These are phyloP conservation scores for Trametes cinnabarina DNA, from an alignment of 768 basidiomycete species.

Conservation along the genomic window DNA sequence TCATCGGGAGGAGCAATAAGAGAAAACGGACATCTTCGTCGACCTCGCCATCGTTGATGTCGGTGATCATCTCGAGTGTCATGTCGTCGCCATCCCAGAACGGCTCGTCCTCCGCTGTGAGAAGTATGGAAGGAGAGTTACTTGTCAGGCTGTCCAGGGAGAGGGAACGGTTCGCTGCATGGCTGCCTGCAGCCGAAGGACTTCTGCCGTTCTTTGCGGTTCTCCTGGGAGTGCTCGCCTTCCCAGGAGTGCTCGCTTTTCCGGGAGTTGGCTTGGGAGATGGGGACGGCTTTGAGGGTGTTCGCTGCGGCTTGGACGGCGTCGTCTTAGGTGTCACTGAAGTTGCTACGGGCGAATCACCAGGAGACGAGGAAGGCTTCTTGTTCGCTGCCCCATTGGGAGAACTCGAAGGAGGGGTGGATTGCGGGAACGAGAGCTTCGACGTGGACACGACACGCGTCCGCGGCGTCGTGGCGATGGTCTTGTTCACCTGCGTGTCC, in stretches of 20 bases:
- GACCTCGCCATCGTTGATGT: constrained; percentile 66
- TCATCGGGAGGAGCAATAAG: too few relatives aligned
- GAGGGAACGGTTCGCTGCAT: constrained; percentile 6
- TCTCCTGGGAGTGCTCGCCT: constrained; percentile 12
- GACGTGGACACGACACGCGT: constrained; percentile 25
- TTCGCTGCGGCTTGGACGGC: constrained; percentile 20
- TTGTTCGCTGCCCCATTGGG: constrained; percentile 1
- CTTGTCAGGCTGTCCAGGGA: constrained; percentile 17
- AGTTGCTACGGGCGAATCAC: constrained; percentile 5
- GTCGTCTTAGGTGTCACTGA: constrained; percentile 18
- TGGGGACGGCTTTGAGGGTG: constrained; percentile 22
- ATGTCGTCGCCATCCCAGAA: constrained; percentile 57
- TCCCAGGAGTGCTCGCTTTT: constrained; percentile 19
- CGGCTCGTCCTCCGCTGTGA: constrained; percentile 25
- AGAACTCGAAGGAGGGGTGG: constrained; percentile 5
- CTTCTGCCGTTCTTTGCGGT: constrained; percentile 22
- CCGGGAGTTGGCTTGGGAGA: constrained; percentile 19
- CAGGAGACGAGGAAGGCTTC: constrained; percentile 4
- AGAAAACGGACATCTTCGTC: constrained; percentile 71
- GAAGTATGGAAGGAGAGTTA: constrained; percentile 32
- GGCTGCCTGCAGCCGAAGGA: constrained; percentile 13
- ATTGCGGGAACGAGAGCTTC: constrained; percentile 13
- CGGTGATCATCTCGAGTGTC: constrained; percentile 70
- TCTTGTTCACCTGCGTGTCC: constrained; percentile 20
- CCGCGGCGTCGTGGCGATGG: constrained; percentile 17